These are phyloP conservation scores for Talaromyces sp. DNA, from an alignment of 2,329 filamentous ascomycete species.

Conservation along the genomic window DNA sequence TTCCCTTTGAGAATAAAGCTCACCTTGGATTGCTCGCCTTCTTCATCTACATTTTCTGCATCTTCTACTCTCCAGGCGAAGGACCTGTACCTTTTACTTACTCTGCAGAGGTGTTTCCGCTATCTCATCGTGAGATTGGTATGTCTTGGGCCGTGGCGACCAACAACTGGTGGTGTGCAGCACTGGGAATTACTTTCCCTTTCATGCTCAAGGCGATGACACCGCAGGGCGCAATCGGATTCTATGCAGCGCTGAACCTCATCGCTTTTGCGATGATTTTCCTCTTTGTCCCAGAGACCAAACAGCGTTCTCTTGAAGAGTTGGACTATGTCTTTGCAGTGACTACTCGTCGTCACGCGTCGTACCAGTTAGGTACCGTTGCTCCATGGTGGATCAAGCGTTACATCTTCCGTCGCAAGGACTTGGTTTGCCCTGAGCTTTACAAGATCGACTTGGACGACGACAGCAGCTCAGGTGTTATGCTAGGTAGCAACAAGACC, in stretches of 20 bases:
- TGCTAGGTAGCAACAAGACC: slow-evolving; percentile 2
- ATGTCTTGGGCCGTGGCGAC: slow-evolving; percentile 38
- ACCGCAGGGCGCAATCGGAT: slow-evolving; percentile 53
- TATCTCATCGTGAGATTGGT: slow-evolving; percentile 53
- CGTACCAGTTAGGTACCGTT: slow-evolving; percentile 53
- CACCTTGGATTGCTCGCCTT: slow-evolving; percentile 56
- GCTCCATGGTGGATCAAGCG: slow-evolving; percentile 60
- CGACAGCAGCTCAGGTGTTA: not conserved
- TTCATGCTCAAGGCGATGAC: slow-evolving; percentile 44
- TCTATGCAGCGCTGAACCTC: slow-evolving; percentile 57
- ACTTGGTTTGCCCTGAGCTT: slow-evolving; percentile 46
- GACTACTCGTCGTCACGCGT: slow-evolving; percentile 52
- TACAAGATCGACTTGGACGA: slow-evolving; percentile 34
- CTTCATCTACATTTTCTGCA: slow-evolving; percentile 64
- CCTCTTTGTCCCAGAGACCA: slow-evolving; percentile 53
- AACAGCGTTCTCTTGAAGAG: slow-evolving; percentile 51
- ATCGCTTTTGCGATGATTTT: slow-evolving; percentile 58
- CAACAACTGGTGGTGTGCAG: slow-evolving; percentile 42
- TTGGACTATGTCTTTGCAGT: slow-evolving; percentile 54
- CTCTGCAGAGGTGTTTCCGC: slow-evolving; percentile 54
- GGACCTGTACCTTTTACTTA: slow-evolving; percentile 55
- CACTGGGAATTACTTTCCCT: slow-evolving; percentile 46
- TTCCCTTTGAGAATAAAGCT: slow-evolving; percentile 41
- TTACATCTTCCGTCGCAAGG: slow-evolving; percentile 53
- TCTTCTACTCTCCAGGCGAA: slow-evolving; percentile 64